phyloP scores from a whole-genome alignment of 1,284 basidiomycete genomes.

The Somion occarium region DNA sequence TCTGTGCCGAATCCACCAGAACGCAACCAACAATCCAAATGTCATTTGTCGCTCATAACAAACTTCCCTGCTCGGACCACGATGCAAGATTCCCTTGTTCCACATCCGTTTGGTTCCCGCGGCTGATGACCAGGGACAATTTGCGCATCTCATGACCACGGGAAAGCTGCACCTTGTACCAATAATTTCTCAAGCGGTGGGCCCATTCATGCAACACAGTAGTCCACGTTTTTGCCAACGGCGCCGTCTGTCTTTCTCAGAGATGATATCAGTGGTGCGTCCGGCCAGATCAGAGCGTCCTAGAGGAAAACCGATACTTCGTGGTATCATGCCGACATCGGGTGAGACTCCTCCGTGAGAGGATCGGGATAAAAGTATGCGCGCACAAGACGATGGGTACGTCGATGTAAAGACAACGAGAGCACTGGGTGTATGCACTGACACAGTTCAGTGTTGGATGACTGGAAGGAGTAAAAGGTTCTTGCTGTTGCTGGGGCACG shows the following conservation, averaged over 20 bases:
- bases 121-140: not conserved
- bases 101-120: not conserved
- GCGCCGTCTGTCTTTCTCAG: not conserved
- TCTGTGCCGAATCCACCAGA: too few relatives aligned
- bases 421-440: too few relatives aligned
- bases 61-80: not conserved
- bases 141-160: constrained; percentile 1
- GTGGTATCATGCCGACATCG: not conserved
- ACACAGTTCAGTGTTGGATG: too few relatives aligned
- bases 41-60: too few relatives aligned
- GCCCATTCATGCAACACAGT: not conserved
- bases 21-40: too few relatives aligned
- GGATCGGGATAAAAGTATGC: not conserved
- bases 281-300: not conserved
- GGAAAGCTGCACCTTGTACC: not conserved
- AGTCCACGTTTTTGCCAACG: not conserved
- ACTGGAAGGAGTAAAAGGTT: too few relatives aligned
- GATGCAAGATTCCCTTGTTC: not conserved
- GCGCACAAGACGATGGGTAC: too few relatives aligned
- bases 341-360: not conserved
- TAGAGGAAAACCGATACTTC: not conserved
- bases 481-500: not conserved
- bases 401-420: too few relatives aligned
- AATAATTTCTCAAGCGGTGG: not conserved
- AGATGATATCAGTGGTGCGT: not conserved